These are phyloP conservation scores for Globisporangium sylvaticum DNA, from an alignment of 352 stramenopile genomes.

Conservation along the genomic window DNA sequence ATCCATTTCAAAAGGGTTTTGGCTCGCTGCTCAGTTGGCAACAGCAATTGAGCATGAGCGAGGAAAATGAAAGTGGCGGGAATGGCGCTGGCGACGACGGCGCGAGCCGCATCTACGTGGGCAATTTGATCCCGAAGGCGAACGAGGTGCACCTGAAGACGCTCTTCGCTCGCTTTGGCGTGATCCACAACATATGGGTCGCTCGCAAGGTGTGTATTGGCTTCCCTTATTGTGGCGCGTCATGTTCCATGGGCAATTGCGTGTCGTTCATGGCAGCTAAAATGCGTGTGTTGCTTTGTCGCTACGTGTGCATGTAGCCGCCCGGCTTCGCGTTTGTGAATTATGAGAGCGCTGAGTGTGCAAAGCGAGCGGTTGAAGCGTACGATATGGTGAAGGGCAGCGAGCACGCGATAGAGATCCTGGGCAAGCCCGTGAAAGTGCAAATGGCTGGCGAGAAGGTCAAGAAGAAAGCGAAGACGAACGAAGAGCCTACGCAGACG, in stretches of 20 bases:
- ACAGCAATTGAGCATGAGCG: conserved; percentile 10
- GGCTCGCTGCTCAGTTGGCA: not conserved
- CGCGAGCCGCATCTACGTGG: conserved; percentile 63
- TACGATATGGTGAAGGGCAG: conserved; percentile 20
- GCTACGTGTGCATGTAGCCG: conserved; percentile 26
- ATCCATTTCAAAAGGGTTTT: conserved; percentile 1
- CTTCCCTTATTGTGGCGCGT: not conserved
- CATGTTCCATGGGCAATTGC: not conserved
- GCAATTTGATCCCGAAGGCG: conserved; percentile 64
- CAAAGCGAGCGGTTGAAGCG: conserved; percentile 40
- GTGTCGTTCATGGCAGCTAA: not conserved
- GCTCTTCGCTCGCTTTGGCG: conserved; percentile 58
- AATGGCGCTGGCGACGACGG: conserved; percentile 19
- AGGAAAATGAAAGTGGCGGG: conserved; percentile 4
- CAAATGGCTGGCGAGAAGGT: conserved; percentile 53
- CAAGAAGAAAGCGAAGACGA: conserved; percentile 8
- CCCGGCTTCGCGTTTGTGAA: conserved; percentile 80
- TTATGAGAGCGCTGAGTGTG: conserved; percentile 44
- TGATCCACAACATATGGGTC: conserved; percentile 72
- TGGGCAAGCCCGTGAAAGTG: conserved; percentile 73
- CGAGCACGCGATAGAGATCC: conserved; percentile 43
- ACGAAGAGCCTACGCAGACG: not conserved
- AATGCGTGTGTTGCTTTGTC: too few species aligned
- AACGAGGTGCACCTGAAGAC: conserved; percentile 64
- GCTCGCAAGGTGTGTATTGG: conserved; percentile 48